Base-by-base conservation (phyloP, 169 alveolate genomes). In the Babesia bovis region DNA sequence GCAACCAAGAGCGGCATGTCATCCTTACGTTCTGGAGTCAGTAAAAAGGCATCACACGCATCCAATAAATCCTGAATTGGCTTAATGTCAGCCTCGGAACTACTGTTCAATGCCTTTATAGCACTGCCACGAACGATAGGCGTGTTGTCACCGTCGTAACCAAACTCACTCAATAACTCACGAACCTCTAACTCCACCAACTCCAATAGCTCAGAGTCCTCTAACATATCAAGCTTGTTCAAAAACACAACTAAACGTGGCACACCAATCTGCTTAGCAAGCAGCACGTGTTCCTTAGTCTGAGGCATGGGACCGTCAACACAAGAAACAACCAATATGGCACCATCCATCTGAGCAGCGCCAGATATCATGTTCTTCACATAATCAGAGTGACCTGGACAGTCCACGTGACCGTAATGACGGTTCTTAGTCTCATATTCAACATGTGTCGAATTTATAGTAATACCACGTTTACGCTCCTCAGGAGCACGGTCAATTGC, bases 371-470 rank as follows among this genome's bases (percentile, higher is more conserved):
- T 97, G 81, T 95, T 96, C 76, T 96, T 95, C 36, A 97, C 97
- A 83, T 95, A 96, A 79, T 95, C 98, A 30, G 98, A 97, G 87
- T 96, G 98, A 19, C 99, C 98, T 13, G 99, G 98, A 84, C 99
- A 96, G 89, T 95, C 99, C 21, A 96, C 97, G 61, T 96, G 99
- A 53, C 97, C 96, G 75, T 94, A 95, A 85, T 96, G 99, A 57
- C 98, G 67, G 42, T 81, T 85, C 41, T 92, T 91, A 13, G 97
- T 91, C 61, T 90, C 94, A 58, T 90, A 91, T 75, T 92, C 96
- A 5, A 92, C 92, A 76, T 92, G 96, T 0, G 99, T 91, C 45
- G 96, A 90, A 81, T 94, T 93, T 78, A 96, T 95, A 35, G 99
- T 96, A 60, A 96, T 96, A 44, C 97, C 97, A 59, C 99, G 89